A percentile compares a stretch with the other conserved stretches of the same genome.
phyloP scores from a whole-genome alignment of 495 filamentous ascomycete genomes.

The Xylaria curta region DNA sequence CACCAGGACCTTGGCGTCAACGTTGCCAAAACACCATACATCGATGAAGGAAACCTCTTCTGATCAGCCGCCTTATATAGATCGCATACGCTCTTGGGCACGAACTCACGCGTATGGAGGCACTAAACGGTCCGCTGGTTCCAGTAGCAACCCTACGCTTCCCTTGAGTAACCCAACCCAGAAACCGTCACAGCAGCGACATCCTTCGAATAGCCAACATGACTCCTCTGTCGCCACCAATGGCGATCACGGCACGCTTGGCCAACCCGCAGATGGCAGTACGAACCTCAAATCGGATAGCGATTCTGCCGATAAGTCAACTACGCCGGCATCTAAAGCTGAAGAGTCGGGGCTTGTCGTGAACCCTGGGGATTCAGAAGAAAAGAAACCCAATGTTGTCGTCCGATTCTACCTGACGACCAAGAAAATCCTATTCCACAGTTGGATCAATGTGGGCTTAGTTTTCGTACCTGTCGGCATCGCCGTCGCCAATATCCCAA shows the following conservation, averaged over 20 bases:
- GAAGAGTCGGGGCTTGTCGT: conserved; percentile 64
- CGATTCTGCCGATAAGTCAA: conserved; percentile 39
- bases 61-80: conserved; percentile 55
- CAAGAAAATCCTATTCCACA: conserved; percentile 65
- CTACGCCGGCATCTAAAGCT: conserved; percentile 55
- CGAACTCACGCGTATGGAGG: conserved; percentile 62
- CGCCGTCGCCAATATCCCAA: conserved; percentile 58
- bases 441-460: conserved; percentile 80
- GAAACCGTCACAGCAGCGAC: conserved; percentile 18
- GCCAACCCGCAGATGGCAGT: conserved; percentile 21
- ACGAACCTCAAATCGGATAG: conserved; percentile 29
- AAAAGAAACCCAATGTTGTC: conserved; percentile 52
- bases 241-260: conserved; percentile 29
- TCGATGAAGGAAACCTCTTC: conserved; percentile 72
- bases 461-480: conserved; percentile 85
- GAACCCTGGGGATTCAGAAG: conserved; percentile 35
- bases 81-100: conserved; percentile 65
- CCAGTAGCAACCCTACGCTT: conserved; percentile 43
- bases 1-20: conserved; percentile 41
- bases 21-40: conserved; percentile 41
- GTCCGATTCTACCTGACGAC: conserved; percentile 56
- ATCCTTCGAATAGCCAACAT: conserved; percentile 38
- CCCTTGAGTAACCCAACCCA: conserved; percentile 41
- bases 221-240: conserved; percentile 30
- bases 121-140: conserved; percentile 46